These are phyloP conservation scores for Apodospora peruviana DNA, from an alignment of 495 filamentous ascomycete species.

Conservation along the genomic window DNA sequence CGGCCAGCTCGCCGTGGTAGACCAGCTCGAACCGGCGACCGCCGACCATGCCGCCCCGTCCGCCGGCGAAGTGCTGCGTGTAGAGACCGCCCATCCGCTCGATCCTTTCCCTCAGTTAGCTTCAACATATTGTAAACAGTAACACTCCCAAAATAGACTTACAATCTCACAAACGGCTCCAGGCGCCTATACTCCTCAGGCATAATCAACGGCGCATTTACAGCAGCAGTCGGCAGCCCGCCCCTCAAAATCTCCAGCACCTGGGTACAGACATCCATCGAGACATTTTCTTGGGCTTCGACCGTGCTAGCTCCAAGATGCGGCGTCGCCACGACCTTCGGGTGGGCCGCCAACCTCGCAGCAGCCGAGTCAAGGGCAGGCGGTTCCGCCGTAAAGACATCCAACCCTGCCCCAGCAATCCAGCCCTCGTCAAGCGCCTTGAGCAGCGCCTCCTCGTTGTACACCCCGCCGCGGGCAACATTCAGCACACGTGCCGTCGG, in stretches of 20 bases:
- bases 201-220: constrained; percentile 68
- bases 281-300: constrained; percentile 75
- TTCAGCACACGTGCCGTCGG: constrained; percentile 59
- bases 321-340: constrained; percentile 61
- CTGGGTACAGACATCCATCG: constrained; percentile 67
- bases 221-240: constrained; percentile 60
- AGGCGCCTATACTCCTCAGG: constrained; percentile 66
- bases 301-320: constrained; percentile 68
- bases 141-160: no score
- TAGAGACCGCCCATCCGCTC: constrained; percentile 67
- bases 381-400: constrained; percentile 71
- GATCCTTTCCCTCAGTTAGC: no score
- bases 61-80: constrained; percentile 59
- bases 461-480: constrained; percentile 68
- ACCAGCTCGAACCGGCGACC: constrained; percentile 62
- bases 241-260: constrained; percentile 62
- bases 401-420: constrained; percentile 66
- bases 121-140: no score
- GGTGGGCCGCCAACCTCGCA: constrained; percentile 51
- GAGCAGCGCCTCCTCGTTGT: constrained; percentile 65
- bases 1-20: constrained; percentile 61
- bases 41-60: constrained; percentile 24
- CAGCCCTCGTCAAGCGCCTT: constrained; percentile 59
- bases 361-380: constrained; percentile 44
- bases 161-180: constrained; percentile 61